Percentiles rank a stretch among this genome's conserved stretches.
Conservation (phyloP, 2,329 filamentous ascomycete genomes). For the Epichloe bromicola region DNA sequence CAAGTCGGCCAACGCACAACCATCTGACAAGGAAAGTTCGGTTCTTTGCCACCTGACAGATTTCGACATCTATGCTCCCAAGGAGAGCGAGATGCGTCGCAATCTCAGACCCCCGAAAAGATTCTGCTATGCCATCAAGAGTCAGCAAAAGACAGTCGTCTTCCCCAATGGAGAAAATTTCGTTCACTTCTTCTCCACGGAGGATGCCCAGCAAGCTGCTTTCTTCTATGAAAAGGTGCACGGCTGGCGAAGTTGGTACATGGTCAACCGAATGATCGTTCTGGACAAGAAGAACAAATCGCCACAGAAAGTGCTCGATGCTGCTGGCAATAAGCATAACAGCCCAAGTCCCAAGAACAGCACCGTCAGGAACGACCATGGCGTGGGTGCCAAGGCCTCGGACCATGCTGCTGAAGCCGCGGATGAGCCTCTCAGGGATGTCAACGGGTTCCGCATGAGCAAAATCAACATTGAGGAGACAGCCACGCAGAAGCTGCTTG, state of each 20-base stretch:
- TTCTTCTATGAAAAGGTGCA: constrained; percentile 62
- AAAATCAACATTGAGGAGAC: constrained; percentile 1
- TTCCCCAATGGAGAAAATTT: constrained; percentile 77
- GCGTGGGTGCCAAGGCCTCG: not conserved
- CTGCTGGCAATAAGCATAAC: not conserved
- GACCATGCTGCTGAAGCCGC: not conserved
- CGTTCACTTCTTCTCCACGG: constrained; percentile 82
- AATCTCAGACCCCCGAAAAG: constrained; percentile 79
- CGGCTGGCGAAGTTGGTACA: constrained; percentile 81
- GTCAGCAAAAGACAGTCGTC: constrained; percentile 75
- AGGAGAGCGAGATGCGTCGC: constrained; percentile 51
- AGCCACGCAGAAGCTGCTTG: not conserved
- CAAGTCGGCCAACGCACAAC: constrained; percentile 52
- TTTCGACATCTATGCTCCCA: constrained; percentile 81
- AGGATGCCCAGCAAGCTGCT: constrained; percentile 53
- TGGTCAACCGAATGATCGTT: constrained; percentile 55
- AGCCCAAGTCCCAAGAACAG: not conserved
- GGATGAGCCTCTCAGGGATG: constrained; percentile 9
- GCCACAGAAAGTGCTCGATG: constrained; percentile 6
- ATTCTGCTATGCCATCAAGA: constrained; percentile 79
- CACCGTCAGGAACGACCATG: constrained; percentile 1
- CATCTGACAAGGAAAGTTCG: constrained; percentile 50
- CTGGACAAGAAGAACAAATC: constrained; percentile 27
- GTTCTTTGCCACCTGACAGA: constrained; percentile 78
- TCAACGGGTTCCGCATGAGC: constrained; percentile 8